Evolutionary conservation across 2,329 filamentous ascomycete species (phyloP), one percentile per base, ranked within the genome.

Genomic region (Daldinia eschscholtzii): DNA sequence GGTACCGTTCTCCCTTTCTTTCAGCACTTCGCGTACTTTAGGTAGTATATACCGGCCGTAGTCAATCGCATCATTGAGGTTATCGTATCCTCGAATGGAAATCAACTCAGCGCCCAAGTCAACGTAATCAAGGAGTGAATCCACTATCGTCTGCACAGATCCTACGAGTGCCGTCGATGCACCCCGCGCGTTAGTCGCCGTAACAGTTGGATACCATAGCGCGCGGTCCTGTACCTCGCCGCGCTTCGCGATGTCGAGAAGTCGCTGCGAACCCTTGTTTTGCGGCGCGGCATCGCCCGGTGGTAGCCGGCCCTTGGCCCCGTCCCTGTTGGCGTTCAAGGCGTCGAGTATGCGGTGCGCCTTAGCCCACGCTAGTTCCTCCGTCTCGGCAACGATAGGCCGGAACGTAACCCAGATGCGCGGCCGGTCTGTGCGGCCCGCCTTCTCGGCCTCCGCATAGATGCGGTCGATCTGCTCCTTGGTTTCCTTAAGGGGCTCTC

Each of bases 381-480:
- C 87, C 0, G 87, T 89, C 78, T 89, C 87, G 0, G 87, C 87
- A 0, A 84, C 72, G 65, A 90, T 89, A 2, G 88, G 88, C 2
- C 88, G 82, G 83, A 89, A 89, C 0, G 88, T 89, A 1, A 90
- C 88, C 88, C 88, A 90, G 73, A 90, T 89, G 3, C 86, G 79
- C 6, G 88, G 88, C 0, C 83, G 79, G 69, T 89, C 87, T 0
- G 68, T 75, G 1, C 88, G 83, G 0, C 87, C 87, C 1, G 87
- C 87, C 70, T 85, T 85, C n/a, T 81, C 85, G 0, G 88, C 85
- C 72, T 86, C 87, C 2, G 83, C 85, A 69, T 88, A 88, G 74
- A 90, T 86, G 20, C 83, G 83, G 69, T 88, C 86, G 70, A 90
- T 88, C 75, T 90, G 88, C 73, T 89, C 81, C 77, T 87, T 87